These are phyloP conservation scores for Plasmodium gaboni DNA, from an alignment of 169 alveolate species.

Conservation along the genomic window DNA sequence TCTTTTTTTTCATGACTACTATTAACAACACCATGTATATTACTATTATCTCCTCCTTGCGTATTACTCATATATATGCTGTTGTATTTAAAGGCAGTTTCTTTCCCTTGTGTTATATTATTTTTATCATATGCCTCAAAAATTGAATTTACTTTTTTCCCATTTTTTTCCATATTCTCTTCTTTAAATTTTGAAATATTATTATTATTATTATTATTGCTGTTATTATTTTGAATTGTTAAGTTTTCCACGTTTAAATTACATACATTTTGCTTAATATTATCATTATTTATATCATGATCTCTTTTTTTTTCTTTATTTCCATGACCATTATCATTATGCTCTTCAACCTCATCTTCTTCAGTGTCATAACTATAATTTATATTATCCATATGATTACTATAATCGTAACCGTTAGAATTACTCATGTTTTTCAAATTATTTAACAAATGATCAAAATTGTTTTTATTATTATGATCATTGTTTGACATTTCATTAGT, in stretches of 20 bases:
- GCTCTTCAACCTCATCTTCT: conserved; percentile 8
- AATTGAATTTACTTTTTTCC: conserved; percentile 2
- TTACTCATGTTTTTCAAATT: no score
- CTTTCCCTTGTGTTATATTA: background rate
- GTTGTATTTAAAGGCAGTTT: no score
- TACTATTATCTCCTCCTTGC: background rate
- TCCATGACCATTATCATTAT: background rate
- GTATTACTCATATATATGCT: background rate
- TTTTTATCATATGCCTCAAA: conserved; percentile 54
- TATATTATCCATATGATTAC: no score
- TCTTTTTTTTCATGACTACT: conserved; percentile 2
- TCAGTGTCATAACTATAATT: background rate
- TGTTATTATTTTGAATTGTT: no score
- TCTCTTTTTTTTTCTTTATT: background rate
- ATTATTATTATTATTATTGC: no score
- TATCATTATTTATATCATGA: background rate
- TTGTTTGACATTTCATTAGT: no score
- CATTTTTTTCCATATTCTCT: conserved; percentile 11
- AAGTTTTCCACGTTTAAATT: no score
- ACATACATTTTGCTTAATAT: no score
- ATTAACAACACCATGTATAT: background rate
- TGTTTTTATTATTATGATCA: background rate
- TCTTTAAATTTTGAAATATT: background rate
- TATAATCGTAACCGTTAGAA: no score
- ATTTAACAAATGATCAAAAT: background rate